A percentile compares a stretch with the other conserved stretches of the same genome.
phyloP scores from a whole-genome alignment of 176 grass and related monocot genomes.

The Eleusine indica region DNA sequence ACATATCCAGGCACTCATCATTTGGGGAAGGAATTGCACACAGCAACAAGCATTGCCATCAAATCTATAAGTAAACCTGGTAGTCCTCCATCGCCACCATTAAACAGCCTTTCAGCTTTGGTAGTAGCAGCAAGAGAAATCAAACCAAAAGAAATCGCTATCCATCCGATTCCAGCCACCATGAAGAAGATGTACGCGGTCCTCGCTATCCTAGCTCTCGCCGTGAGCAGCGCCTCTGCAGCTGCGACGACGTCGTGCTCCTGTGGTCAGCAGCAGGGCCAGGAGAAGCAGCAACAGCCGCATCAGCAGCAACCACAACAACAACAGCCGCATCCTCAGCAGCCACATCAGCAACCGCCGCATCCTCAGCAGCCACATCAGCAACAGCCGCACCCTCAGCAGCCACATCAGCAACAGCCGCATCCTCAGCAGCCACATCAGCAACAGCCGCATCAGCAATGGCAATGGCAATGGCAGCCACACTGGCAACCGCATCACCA shows the following conservation, averaged over 20 bases:
- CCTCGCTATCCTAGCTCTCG: neutral
- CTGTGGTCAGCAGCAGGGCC: neutral
- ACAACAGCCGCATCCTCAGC: neutral
- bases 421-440: neutral
- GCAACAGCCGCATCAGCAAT: neutral
- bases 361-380: neutral
- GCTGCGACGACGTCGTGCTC: neutral
- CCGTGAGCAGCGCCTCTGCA: neutral
- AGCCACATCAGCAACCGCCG: neutral
- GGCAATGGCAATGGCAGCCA: neutral
- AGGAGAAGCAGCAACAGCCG: neutral
- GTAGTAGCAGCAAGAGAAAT: neutral
- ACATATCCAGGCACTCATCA: neutral
- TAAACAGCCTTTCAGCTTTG: neutral
- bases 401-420: neutral
- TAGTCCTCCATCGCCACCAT: neutral
- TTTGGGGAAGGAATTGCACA: neutral
- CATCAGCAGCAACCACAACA: neutral
- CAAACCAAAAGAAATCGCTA: neutral
- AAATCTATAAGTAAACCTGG: constrained; percentile 6
- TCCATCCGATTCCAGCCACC: neutral
- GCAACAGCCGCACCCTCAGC: neutral
- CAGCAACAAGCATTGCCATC: neutral
- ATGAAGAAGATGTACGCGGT: constrained; percentile 1
- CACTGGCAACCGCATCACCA: too few species aligned